Conservation (phyloP, 768 basidiomycete species). For the Suillus weaverae region DNA sequence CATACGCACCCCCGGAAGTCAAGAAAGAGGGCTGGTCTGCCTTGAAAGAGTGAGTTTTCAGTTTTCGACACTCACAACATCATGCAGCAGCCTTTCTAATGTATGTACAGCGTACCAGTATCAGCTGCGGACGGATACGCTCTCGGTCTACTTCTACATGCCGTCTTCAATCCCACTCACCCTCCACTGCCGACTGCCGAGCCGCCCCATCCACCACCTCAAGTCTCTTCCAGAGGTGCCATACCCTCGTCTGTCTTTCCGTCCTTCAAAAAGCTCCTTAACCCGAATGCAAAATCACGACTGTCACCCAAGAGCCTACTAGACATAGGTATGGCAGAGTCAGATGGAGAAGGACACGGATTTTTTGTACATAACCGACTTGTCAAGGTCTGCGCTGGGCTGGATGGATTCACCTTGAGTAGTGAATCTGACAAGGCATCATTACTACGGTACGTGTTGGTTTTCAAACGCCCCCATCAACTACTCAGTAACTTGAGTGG, state of each 20-base stretch:
- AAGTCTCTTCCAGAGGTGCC: conserved; percentile 70
- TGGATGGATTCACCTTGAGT: conserved; percentile 82
- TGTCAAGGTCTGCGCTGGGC: conserved; percentile 78
- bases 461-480: background rate
- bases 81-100: background rate
- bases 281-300: conserved; percentile 82
- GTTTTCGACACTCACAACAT: background rate
- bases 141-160: conserved; percentile 81
- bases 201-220: conserved; percentile 76
- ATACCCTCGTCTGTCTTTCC: conserved; percentile 78
- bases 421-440: conserved; percentile 77
- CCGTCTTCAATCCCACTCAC: conserved; percentile 84
- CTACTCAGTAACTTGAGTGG: background rate
- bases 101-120: conserved; percentile 42
- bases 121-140: conserved; percentile 84
- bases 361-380: conserved; percentile 85
- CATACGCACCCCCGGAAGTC: conserved; percentile 80
- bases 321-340: conserved; percentile 74
- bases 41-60: conserved; percentile 70
- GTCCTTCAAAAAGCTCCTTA: conserved; percentile 83
- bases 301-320: conserved; percentile 77
- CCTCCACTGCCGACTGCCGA: conserved; percentile 66
- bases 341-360: conserved; percentile 54
- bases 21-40: conserved; percentile 82
- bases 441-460: conserved; percentile 58